Base-by-base conservation (phyloP, 2,329 filamentous ascomycete genomes). In the Botrytis aclada region DNA sequence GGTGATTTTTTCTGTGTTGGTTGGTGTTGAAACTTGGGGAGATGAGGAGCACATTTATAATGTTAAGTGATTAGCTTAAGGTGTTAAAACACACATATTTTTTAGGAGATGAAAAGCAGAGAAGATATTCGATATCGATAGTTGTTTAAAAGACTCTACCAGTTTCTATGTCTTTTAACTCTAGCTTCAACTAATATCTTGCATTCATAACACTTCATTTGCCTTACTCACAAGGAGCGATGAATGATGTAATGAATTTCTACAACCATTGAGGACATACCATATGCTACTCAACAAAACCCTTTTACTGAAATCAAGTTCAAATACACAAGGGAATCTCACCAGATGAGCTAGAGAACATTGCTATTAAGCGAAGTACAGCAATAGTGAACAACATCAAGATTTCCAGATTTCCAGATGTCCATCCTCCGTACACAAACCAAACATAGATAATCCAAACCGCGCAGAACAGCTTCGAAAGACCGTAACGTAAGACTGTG, bases 381-480 rank as follows among this genome's bases (percentile, higher is more conserved):
- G 58, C 9, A 61, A 61, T 16, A 37, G n/a, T n/a, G n/a, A 61
- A 25, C 58, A 37, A 14, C 14, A 22, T 12, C 9, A 22, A 34
- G 6, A 34, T 37, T 3, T 2, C 1, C 8, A 39, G 12, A n/a
- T n/a, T n/a, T n/a, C n/a, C n/a, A 34, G 6, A 34, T 37, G 3
- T 2, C 1, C 8, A 39, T 6, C 34, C 32, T 8, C 22, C 12
- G 5, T 34, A 37, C 32, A 37, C 8, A 25, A 4, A 37, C 25
- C 20, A 6, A 60, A 14, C 1, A 34, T 6, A 22, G 58, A 60
- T 7, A 7, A 6, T 14, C 29, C 56, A 22, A 22, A 37, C 32
- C 4, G 25, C 7, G 20, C 2, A 0, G 4, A 60, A 22, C 32
- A 20, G 2, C 3, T 0, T 10, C 20, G 9, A 58, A 9, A 32